A percentile compares a stretch with the other conserved stretches of the same genome.
Conservation (phyloP, 371 early-diverging fungal species). For the Apophysomyces variabilis region DNA sequence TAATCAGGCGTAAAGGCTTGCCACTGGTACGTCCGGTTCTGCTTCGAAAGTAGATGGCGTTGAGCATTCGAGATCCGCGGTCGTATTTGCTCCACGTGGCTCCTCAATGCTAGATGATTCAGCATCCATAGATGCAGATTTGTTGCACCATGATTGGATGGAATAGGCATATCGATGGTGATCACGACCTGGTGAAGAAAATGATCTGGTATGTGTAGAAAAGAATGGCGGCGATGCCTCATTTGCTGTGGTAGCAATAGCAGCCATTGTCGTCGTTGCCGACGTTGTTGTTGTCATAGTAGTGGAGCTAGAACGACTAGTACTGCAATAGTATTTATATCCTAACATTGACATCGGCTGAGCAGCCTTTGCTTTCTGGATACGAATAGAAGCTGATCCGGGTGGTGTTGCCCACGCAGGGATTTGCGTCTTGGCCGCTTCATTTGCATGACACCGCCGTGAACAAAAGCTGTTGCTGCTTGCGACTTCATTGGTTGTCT, state of each 20-base stretch:
- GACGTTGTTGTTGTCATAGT: no score
- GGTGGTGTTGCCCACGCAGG: conserved; percentile 24
- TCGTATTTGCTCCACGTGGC: background rate
- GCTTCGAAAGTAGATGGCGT: background rate
- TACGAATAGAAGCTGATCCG: conserved; percentile 16
- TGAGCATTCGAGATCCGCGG: background rate
- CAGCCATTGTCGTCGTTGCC: no score
- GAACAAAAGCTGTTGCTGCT: conserved; percentile 20
- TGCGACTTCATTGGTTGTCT: background rate
- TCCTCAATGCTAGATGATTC: background rate
- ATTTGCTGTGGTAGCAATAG: background rate
- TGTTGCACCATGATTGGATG: background rate
- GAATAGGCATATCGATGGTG: background rate
- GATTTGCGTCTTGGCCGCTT: conserved; percentile 18
- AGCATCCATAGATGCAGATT: background rate
- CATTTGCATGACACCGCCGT: conserved; percentile 19
- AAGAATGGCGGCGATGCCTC: conserved; percentile 12
- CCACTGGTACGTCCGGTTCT: background rate
- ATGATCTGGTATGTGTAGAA: conserved; percentile 1
- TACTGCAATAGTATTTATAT: background rate
- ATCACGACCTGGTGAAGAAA: background rate
- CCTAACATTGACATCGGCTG: background rate
- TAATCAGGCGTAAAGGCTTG: conserved; percentile 3
- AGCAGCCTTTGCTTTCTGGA: conserved; percentile 13
- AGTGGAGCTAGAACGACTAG: background rate